A percentile compares a stretch with the other conserved stretches of the same genome.
phyloP scores from a whole-genome alignment of 176 grass and related monocot species.

The Hyparrhenia diplandra region DNA sequence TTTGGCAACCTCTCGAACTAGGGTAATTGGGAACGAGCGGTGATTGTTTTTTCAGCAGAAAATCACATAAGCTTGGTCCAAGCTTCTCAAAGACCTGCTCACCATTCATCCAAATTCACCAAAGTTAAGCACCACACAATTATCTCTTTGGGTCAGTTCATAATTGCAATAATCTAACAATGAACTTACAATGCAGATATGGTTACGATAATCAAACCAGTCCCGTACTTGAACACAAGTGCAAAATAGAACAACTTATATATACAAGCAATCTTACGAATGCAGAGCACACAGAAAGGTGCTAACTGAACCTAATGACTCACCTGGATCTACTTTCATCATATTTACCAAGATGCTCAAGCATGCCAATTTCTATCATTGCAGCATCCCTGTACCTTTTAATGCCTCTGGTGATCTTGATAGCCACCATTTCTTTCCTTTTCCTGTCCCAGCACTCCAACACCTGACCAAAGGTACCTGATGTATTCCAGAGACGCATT shows the following conservation, averaged over 20 bases:
- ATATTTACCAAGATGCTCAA: conserved; percentile 60
- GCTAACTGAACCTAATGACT: conserved; percentile 17
- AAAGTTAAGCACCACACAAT: conserved; percentile 36
- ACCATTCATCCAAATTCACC: conserved; percentile 62
- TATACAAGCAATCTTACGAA: conserved; percentile 33
- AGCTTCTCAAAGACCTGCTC: conserved; percentile 84
- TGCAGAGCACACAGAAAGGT: neutral
- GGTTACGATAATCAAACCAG: conserved; percentile 94
- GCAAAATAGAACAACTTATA: conserved; percentile 69
- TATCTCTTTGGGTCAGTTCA: conserved; percentile 42
- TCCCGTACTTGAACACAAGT: conserved; percentile 89
- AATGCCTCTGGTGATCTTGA: conserved; percentile 67
- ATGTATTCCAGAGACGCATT: conserved; percentile 31
- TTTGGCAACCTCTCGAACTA: conserved; percentile 71
- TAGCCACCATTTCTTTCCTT: conserved; percentile 69
- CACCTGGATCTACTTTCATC: conserved; percentile 52
- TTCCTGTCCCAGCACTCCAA: conserved; percentile 79
- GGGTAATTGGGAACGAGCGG: conserved; percentile 66
- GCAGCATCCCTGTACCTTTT: conserved; percentile 70
- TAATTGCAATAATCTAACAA: conserved; percentile 53
- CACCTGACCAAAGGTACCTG: conserved; percentile 80
- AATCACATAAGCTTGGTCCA: conserved; percentile 82
- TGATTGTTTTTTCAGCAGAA: conserved; percentile 75
- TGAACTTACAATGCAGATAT: conserved; percentile 94
- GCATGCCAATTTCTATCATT: conserved; percentile 75